Base-by-base conservation (phyloP, 1,284 basidiomycete species). In the Ganoderma multipileum region DNA sequence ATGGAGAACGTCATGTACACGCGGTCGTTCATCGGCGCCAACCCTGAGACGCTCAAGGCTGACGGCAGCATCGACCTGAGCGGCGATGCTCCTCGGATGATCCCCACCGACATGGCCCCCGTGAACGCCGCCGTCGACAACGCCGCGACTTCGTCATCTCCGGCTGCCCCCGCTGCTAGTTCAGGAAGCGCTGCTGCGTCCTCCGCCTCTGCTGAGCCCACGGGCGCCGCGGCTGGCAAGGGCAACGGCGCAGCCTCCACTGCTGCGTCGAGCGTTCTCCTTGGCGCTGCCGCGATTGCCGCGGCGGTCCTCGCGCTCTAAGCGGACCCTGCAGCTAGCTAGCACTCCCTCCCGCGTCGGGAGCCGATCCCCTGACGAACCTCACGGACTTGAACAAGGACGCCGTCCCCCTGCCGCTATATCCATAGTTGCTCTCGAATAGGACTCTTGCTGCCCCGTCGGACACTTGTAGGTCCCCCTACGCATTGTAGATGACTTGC, bases 241-340 rank as follows among this genome's bases (percentile, higher is more conserved):
- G 74, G 74, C 68, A 89, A 82, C 77, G 87, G 87, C 62, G 89
- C 89, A 2, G 76, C 81, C 66, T 81, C 84, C 14, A 73, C 85
- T 44, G 78, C 83, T n/a, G 85, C 87, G 12, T 85, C 89, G 41
- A 81, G 83, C 72, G 79, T 83, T 33, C 75, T 86, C 57, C 82
- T 90, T 68, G 86, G 81, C 67, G 75, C 85, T 50, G 83, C 84
- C 60, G 88, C 85, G 55, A 80, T 86, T 71, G 77, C 83, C 47
- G 87, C 85, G 52, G 85, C 86, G 55, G 82, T 87, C 81, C 83
- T 90, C 76, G 83, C 86, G 72, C 81, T 91, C 71, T 91, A 83
- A 84, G 78, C 70, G 69, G 50, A 41, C n/a, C 39, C 20, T 6
- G 18, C 38, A 28, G 28, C 54, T 28, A 63, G 50, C 38, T 33